phyloP scores from a whole-genome alignment of 2,329 filamentous ascomycete genomes.

The Pyrenophora tritici-repentis region DNA sequence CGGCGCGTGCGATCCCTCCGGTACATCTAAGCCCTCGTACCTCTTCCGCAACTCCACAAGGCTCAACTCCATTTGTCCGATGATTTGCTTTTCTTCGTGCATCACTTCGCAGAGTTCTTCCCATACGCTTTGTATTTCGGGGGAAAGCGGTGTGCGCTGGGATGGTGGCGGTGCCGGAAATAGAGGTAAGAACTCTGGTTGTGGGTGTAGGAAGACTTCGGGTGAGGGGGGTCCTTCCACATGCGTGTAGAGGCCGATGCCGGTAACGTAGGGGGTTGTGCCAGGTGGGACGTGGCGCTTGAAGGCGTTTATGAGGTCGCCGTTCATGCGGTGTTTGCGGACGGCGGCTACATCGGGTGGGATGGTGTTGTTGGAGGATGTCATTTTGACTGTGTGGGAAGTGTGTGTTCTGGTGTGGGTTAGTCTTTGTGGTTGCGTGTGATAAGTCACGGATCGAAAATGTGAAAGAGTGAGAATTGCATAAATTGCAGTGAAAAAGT shows the following conservation, averaged over 20 bases:
- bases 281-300: constrained; percentile 1
- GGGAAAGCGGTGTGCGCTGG: not conserved
- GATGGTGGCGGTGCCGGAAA: not conserved
- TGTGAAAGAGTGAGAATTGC: too few species aligned
- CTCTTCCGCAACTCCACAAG: constrained; percentile 3
- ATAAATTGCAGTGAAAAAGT: too few species aligned
- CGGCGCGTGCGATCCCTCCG: not conserved
- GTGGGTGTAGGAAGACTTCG: not conserved
- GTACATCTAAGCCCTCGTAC: not conserved
- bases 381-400: not conserved
- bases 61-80: constrained; percentile 1
- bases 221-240: constrained; percentile 6
- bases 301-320: constrained; percentile 23
- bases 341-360: constrained; percentile 16
- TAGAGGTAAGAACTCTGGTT: constrained; percentile 7
- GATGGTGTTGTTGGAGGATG: constrained; percentile 1
- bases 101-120: not conserved
- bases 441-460: too few species aligned
- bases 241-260: constrained; percentile 38
- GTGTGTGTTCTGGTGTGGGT: too few species aligned
- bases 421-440: too few species aligned
- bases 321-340: constrained; percentile 26
- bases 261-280: constrained; percentile 18
- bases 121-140: constrained; percentile 1
- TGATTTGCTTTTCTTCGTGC: not conserved